Percentiles rank a stretch among this genome's conserved stretches.
Evolutionary conservation across 345 rosid species (phyloP).

Genomic region (Populus nigra): DNA sequence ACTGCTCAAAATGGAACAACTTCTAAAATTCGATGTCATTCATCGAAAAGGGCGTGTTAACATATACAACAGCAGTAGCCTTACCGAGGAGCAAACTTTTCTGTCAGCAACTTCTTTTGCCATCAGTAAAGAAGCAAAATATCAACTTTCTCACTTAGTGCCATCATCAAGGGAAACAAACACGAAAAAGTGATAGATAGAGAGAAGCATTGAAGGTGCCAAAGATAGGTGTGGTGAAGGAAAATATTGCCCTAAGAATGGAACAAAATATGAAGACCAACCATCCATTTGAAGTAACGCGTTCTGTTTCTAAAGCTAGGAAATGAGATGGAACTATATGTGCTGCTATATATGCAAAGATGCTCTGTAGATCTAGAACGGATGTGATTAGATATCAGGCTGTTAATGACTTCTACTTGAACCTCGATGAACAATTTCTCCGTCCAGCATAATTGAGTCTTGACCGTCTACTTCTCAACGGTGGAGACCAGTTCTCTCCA

Average conservation of each 20-base stretch:
- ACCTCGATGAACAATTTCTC: conserved; percentile 20
- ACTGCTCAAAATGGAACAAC: too few species aligned
- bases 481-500: conserved; percentile 42
- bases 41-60: too few species aligned
- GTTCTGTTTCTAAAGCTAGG: conserved; percentile 3
- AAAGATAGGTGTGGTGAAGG: not conserved
- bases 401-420: conserved; percentile 6
- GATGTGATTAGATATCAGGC: conserved; percentile 2
- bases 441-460: conserved; percentile 25
- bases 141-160: not conserved
- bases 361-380: not conserved
- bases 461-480: conserved; percentile 39
- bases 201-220: not conserved
- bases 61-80: too few species aligned
- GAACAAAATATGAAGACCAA: not conserved
- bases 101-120: too few species aligned
- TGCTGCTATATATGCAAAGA: not conserved
- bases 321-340: not conserved
- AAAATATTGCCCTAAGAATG: not conserved
- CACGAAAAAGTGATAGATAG: not conserved
- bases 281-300: not conserved
- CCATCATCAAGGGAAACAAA: not conserved
- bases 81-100: too few species aligned
- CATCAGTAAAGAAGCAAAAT: not conserved
- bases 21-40: too few species aligned